Base-by-base conservation (phyloP, 2,329 filamentous ascomycete species). In the Ascochyta lentis region DNA sequence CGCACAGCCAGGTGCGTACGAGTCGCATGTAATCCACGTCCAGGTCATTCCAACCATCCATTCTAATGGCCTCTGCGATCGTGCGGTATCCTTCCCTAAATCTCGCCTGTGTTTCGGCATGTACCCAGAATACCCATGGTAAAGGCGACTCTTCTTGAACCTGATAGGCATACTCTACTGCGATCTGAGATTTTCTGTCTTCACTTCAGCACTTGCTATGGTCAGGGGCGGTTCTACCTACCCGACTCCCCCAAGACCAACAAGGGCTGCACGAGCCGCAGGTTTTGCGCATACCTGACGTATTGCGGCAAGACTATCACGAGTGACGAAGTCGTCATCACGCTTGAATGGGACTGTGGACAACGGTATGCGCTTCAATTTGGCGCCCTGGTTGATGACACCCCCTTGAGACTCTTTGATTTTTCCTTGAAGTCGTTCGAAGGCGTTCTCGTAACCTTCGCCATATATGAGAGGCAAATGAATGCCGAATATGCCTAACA, bases 241-340 rank as follows among this genome's bases (percentile, higher is more conserved):
- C 59, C 69, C 69, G 19, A 70, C 61, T 35, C 63, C 61, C 13
- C 61, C 61, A 24, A 66, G 46, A 27, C 63, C 63, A 48, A 64
- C 56, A 5, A 67, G 41, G 31, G 65, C 61, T 31, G 53, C 44
- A 33, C 59, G 45, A 4, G 22, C 43, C 31, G 53, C 55, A 34
- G 45, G 43, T 13, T 5, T 19, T 33, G 46, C 15, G 41, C 37
- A 56, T 22, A 56, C 35, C 22, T 31, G 33, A 0, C 22, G 29
- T 27, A 54, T 31, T 16, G 27, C 51, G 7, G 6, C 22, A 5
- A 68, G 41, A 6, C 46, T 55, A 0, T 49, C 40, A 22, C 69
- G 63, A 4, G 65, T 56, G 10, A 72, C 46, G 40, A 71, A 72
- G 31, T 70, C 54, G 2, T 48, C 26, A 26, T 70, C 69, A 9